Evolutionary conservation across 495 filamentous ascomycete species (phyloP).

Genomic region (Penicillium parvum): DNA sequence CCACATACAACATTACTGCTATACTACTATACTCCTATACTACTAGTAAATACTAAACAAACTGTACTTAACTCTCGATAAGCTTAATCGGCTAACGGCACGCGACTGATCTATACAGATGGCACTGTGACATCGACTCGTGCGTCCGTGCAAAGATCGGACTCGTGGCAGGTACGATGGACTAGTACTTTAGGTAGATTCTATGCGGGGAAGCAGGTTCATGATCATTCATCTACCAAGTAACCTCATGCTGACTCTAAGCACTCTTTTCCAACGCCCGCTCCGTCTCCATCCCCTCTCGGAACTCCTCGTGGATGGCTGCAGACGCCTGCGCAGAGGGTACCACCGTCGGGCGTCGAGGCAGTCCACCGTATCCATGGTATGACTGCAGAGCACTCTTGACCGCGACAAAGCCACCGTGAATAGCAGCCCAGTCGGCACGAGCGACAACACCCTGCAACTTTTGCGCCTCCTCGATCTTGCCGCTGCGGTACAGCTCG

Average conservation of each 20-base stretch:
- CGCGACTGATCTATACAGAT: background rate
- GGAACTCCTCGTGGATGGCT: constrained; percentile 65
- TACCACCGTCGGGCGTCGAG: constrained; percentile 70
- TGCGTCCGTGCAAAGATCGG: no score
- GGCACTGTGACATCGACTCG: constrained; percentile 8
- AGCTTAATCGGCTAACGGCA: background rate
- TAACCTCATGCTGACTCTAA: background rate
- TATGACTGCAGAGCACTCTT: constrained; percentile 73
- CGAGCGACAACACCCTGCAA: constrained; percentile 75
- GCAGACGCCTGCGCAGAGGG: constrained; percentile 56
- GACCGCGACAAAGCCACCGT: constrained; percentile 80
- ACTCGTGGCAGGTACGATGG: no score
- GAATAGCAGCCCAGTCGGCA: constrained; percentile 84
- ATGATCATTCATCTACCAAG: constrained; percentile 1
- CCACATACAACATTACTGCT: constrained; percentile 14
- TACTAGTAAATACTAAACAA: no score
- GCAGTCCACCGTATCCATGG: constrained; percentile 74
- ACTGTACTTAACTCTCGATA: background rate
- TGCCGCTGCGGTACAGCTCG: constrained; percentile 66
- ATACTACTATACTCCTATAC: background rate
- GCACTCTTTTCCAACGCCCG: constrained; percentile 38
- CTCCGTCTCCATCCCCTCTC: constrained; percentile 71
- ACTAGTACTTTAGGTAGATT: no score
- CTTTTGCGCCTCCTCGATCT: constrained; percentile 65
- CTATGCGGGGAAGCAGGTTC: no score